Evolutionary conservation across 345 rosid genomes (phyloP).

Genomic region (Heritiera littoralis): DNA sequence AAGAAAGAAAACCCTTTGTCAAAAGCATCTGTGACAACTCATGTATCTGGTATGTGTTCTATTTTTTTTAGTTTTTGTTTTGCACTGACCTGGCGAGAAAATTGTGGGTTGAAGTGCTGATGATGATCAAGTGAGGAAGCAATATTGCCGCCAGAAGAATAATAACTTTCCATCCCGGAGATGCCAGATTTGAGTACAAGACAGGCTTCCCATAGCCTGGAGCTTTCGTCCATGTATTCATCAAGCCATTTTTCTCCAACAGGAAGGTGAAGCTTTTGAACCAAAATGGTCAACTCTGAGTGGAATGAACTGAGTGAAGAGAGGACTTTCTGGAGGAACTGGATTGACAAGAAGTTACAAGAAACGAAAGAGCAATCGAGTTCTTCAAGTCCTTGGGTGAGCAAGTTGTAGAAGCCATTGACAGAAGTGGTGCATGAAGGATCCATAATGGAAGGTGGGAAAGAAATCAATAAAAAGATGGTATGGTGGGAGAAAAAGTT

Average conservation of each 20-base stretch:
- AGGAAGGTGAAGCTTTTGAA: conserved; percentile 61
- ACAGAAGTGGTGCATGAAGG: conserved; percentile 45
- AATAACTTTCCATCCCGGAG: conserved; percentile 46
- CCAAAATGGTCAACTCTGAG: conserved; percentile 49
- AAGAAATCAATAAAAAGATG: neutral
- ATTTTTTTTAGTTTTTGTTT: neutral
- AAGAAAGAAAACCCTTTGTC: neutral
- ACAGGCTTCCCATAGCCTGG: conserved; percentile 71
- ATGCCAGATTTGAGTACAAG: conserved; percentile 47
- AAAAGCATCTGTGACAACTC: neutral
- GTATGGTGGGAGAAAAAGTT: conserved; percentile 30
- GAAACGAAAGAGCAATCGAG: conserved; percentile 38
- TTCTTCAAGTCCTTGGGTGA: conserved; percentile 48
- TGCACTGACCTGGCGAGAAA: conserved; percentile 49
- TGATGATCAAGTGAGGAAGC: conserved; percentile 42
- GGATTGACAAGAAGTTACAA: conserved; percentile 49
- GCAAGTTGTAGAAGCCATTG: conserved; percentile 50
- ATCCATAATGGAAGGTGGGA: conserved; percentile 36
- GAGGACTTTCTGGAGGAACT: conserved; percentile 45
- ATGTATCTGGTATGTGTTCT: neutral
- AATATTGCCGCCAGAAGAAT: conserved; percentile 36
- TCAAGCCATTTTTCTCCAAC: conserved; percentile 69
- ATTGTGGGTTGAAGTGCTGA: conserved; percentile 33
- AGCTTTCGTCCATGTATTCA: conserved; percentile 76
- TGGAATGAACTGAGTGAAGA: conserved; percentile 51